Evolutionary conservation across 2,329 filamentous ascomycete genomes (phyloP).

Genomic region (Arthrocladium fulminans): DNA sequence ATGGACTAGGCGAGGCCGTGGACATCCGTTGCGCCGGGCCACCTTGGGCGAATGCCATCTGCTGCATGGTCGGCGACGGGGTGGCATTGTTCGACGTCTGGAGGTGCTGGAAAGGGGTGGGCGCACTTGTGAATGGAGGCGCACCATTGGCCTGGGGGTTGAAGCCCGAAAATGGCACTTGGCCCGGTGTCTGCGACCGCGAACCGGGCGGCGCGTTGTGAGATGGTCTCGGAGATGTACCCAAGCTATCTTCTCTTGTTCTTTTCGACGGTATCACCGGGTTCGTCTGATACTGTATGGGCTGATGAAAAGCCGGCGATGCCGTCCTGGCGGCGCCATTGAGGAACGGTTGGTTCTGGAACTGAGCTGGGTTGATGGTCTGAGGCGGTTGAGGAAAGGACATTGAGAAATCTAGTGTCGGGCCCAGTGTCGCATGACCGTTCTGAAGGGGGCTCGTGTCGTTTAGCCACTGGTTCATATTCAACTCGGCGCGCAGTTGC

Average conservation of each 20-base stretch:
- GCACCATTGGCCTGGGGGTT: conserved; percentile 55
- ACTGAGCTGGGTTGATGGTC: conserved; percentile 43
- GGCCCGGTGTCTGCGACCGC: conserved; percentile 85
- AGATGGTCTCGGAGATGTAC: conserved; percentile 69
- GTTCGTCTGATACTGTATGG: conserved; percentile 67
- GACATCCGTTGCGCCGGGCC: conserved; percentile 71
- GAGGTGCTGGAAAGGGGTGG: conserved; percentile 69
- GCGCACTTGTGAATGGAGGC: conserved; percentile 52
- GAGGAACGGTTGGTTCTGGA: conserved; percentile 55
- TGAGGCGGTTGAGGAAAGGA: conserved; percentile 41
- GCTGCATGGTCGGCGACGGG: conserved; percentile 78
- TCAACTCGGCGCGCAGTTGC: conserved; percentile 35
- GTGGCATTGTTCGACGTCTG: conserved; percentile 76
- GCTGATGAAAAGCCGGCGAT: conserved; percentile 68
- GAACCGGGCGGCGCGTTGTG: conserved; percentile 67
- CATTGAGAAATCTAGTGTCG: conserved; percentile 38
- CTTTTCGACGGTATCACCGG: conserved; percentile 85
- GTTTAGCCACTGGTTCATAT: conserved; percentile 45
- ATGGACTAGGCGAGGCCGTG: conserved; percentile 86
- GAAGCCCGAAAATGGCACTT: conserved; percentile 62
- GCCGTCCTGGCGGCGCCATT: conserved; percentile 77
- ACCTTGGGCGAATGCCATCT: conserved; percentile 60
- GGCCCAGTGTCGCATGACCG: conserved; percentile 42
- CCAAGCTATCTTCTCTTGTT: conserved; percentile 72
- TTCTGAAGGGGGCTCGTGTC: conserved; percentile 40